Percentiles rank a stretch among this genome's conserved stretches.
phyloP scores from a whole-genome alignment of 768 basidiomycete genomes.

The Lentinus brumalis region DNA sequence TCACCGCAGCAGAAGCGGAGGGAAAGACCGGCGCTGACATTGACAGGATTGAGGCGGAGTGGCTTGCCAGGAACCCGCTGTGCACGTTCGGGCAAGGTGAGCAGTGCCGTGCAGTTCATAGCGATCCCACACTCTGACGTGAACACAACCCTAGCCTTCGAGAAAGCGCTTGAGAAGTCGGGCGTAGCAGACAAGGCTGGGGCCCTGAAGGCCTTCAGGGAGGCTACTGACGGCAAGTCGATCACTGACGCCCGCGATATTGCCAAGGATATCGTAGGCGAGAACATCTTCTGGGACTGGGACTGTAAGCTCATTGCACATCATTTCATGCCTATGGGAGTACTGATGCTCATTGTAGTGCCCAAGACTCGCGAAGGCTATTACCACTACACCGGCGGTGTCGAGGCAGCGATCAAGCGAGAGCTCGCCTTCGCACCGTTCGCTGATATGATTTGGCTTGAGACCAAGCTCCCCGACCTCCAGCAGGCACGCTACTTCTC shows the following conservation, averaged over 20 bases:
- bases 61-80: constrained; percentile 68
- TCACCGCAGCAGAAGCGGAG: constrained; percentile 65
- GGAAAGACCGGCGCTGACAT: constrained; percentile 70
- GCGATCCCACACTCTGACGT: not conserved
- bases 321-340: not conserved
- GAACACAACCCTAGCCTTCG: constrained; percentile 47
- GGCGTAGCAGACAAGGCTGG: constrained; percentile 50
- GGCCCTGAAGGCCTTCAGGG: constrained; percentile 59
- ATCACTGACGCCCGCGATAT: constrained; percentile 70
- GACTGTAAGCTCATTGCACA: constrained; percentile 57
- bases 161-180: constrained; percentile 55
- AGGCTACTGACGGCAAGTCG: constrained; percentile 63
- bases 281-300: constrained; percentile 84
- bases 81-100: constrained; percentile 85
- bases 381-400: constrained; percentile 82
- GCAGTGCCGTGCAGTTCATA: constrained; percentile 17
- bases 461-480: constrained; percentile 87
- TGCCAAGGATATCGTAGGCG: constrained; percentile 74
- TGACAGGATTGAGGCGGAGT: constrained; percentile 72
- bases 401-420: constrained; percentile 82
- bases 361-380: constrained; percentile 91
- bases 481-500: constrained; percentile 80
- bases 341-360: constrained; percentile 41
- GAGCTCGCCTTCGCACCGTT: constrained; percentile 80
- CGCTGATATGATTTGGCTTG: constrained; percentile 90